Evolutionary conservation across 371 early-diverging fungal species (phyloP).

Genomic region (Cokeromyces recurvatus): DNA sequence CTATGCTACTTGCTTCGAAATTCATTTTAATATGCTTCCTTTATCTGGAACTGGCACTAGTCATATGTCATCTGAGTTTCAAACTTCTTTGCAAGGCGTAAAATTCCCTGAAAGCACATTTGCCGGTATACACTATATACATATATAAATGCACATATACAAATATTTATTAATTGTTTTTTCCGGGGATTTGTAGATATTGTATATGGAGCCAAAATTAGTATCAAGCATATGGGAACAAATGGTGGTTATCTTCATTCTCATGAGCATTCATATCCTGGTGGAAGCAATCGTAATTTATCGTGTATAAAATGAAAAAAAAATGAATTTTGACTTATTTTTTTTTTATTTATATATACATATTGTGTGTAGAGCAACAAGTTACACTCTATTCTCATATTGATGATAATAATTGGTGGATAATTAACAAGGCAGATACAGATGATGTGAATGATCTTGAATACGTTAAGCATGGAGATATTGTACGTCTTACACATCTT

Average conservation of each 20-base stretch:
- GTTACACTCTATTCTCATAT: constrained; percentile 18
- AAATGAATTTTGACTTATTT: not conserved
- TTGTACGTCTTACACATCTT: constrained; percentile 52
- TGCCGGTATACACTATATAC: constrained; percentile 12
- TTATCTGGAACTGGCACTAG: constrained; percentile 85
- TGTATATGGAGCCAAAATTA: constrained; percentile 71
- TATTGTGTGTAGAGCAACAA: constrained; percentile 37
- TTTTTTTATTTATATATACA: not conserved
- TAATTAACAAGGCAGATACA: constrained; percentile 46
- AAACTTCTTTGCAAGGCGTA: constrained; percentile 74
- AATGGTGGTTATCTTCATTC: constrained; percentile 85
- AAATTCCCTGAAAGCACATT: constrained; percentile 44
- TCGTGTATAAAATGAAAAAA: not conserved
- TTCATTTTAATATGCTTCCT: constrained; percentile 79
- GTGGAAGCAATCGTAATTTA: constrained; percentile 68
- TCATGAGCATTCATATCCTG: constrained; percentile 76
- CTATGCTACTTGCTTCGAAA: constrained; percentile 77
- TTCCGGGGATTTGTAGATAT: constrained; percentile 62
- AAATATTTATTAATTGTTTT: not conserved
- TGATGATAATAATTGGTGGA: constrained; percentile 51
- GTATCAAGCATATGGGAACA: constrained; percentile 71
- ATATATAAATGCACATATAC: not conserved
- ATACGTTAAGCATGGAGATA: constrained; percentile 50
- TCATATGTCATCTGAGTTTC: constrained; percentile 88
- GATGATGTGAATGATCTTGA: constrained; percentile 29